Conservation (phyloP, 2,329 filamentous ascomycete species). For the Aspergillus sp. region DNA sequence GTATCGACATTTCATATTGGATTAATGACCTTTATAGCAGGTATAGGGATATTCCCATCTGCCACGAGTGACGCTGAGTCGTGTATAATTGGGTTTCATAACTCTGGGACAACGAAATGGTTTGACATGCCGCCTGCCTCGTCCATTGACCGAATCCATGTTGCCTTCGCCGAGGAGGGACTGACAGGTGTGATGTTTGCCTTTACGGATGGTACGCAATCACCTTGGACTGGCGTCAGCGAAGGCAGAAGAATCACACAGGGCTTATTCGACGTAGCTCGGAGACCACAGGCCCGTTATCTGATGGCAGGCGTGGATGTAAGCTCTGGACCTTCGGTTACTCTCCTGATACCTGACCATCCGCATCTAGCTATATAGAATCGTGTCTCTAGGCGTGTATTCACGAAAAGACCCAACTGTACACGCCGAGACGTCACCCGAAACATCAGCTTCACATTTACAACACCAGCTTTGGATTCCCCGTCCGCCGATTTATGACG, state of each 20-base stretch:
- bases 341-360: neutral
- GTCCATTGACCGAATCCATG: neutral
- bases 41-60: neutral
- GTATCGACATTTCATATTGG: conserved; percentile 11
- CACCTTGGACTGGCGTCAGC: conserved; percentile 8
- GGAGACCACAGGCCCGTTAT: neutral
- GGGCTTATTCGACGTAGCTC: neutral
- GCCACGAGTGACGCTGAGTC: neutral
- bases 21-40: conserved; percentile 3
- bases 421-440: too few relatives aligned
- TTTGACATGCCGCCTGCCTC: neutral
- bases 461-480: conserved; percentile 4
- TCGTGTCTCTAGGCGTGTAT: neutral
- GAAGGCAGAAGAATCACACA: neutral
- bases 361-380: neutral
- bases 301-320: conserved; percentile 12
- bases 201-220: neutral
- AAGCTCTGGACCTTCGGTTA: neutral
- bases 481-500: neutral
- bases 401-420: neutral
- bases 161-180: conserved; percentile 6
- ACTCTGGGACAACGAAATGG: neutral
- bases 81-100: conserved; percentile 6
- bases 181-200: conserved; percentile 8
- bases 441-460: neutral